A percentile compares a stretch with the other conserved stretches of the same genome.
Evolutionary conservation across 2,329 filamentous ascomycete species (phyloP).

Genomic region (Chaetomiaceae sp.): DNA sequence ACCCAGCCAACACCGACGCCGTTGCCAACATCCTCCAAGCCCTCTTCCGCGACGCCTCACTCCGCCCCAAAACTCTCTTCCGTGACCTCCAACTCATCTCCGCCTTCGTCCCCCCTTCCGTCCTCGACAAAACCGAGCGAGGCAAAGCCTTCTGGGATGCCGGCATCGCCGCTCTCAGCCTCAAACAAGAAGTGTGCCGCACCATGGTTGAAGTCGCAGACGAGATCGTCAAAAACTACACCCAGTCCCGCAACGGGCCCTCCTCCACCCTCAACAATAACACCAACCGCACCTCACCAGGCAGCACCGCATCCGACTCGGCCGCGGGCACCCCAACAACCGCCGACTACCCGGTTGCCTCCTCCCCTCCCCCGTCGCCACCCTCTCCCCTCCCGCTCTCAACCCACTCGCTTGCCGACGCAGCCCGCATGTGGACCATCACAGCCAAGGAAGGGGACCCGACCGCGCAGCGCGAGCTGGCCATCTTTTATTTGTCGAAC

Average conservation of each 20-base stretch:
- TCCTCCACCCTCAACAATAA: not conserved
- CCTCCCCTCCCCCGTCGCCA: slow-evolving; percentile 31
- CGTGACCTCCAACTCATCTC: slow-evolving; percentile 74
- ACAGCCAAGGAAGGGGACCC: slow-evolving; percentile 89
- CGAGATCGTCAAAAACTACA: slow-evolving; percentile 56
- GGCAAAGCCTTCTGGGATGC: slow-evolving; percentile 88
- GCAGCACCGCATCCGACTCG: slow-evolving; percentile 19
- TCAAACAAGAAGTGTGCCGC: slow-evolving; percentile 82
- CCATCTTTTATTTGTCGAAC: slow-evolving; percentile 87
- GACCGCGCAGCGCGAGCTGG: slow-evolving; percentile 86
- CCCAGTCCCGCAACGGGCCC: slow-evolving; percentile 49
- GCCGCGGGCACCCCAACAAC: not conserved
- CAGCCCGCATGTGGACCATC: slow-evolving; percentile 84
- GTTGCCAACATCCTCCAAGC: slow-evolving; percentile 63
- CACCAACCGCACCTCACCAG: slow-evolving; percentile 5
- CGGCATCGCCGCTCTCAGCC: slow-evolving; percentile 76
- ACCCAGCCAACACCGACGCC: slow-evolving; percentile 54
- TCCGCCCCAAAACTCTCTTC: slow-evolving; percentile 76
- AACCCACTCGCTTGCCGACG: slow-evolving; percentile 70
- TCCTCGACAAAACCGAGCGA: slow-evolving; percentile 58
- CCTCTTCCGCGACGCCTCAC: slow-evolving; percentile 61
- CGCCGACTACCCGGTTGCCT: not conserved
- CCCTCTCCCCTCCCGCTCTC: slow-evolving; percentile 46
- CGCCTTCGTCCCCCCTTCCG: slow-evolving; percentile 56
- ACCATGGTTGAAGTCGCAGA: slow-evolving; percentile 66